These are phyloP conservation scores for Kodamaea arcana DNA, from an alignment of 1,139 yeast species.

Conservation along the genomic window DNA sequence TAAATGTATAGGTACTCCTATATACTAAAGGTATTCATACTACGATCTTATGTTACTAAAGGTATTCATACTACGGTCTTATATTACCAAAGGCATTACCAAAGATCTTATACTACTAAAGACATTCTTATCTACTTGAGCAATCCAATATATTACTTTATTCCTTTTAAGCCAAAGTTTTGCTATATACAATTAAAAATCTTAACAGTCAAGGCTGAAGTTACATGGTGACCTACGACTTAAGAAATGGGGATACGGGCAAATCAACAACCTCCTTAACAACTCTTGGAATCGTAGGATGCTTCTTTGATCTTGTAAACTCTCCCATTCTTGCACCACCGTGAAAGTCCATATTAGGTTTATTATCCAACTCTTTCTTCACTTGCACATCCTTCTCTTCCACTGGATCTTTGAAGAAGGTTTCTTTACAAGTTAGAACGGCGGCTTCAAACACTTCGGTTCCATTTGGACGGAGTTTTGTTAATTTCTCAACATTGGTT, in stretches of 20 bases:
- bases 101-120: too few relatives aligned
- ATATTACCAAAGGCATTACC: too few relatives aligned
- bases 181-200: too few relatives aligned
- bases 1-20: too few relatives aligned
- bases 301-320: constrained; percentile 35
- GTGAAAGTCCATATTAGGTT: constrained; percentile 28
- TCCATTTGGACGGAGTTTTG: constrained; percentile 46
- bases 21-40: too few relatives aligned
- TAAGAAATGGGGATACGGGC: constrained; percentile 40
- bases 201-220: too few relatives aligned
- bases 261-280: constrained; percentile 16
- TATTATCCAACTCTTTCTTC: constrained; percentile 29
- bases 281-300: constrained; percentile 30
- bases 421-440: constrained; percentile 60
- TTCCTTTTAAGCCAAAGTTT: too few relatives aligned
- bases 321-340: constrained; percentile 24
- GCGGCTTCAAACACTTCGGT: constrained; percentile 51
- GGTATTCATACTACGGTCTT: too few relatives aligned
- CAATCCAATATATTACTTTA: too few relatives aligned
- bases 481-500: constrained; percentile 52
- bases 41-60: too few relatives aligned
- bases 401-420: constrained; percentile 21
- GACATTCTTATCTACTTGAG: too few relatives aligned
- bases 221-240: too few relatives aligned
- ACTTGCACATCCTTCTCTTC: constrained; percentile 22